Percentiles rank a stretch among this genome's conserved stretches.
These are phyloP conservation scores for Colletotrichum chrysophilum DNA, from an alignment of 2,329 filamentous ascomycete species.

Conservation along the genomic window DNA sequence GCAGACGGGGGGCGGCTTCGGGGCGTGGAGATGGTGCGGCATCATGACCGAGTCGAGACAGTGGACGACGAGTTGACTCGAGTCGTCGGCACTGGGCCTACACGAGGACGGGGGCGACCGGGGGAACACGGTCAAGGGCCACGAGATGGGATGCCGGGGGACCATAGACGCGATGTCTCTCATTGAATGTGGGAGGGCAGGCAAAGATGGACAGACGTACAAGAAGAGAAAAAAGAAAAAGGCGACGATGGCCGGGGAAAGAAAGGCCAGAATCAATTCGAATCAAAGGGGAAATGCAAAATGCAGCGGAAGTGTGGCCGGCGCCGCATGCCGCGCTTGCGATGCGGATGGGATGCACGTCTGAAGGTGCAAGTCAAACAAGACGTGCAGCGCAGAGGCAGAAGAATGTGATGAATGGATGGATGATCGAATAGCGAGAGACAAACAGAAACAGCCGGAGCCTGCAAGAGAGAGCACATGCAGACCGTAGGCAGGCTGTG, in stretches of 20 bases:
- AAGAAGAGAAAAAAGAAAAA: neutral
- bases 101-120: neutral
- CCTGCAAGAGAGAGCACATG: constrained; percentile 3
- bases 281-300: neutral
- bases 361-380: constrained; percentile 20
- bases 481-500: neutral
- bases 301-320: constrained; percentile 5
- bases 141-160: neutral
- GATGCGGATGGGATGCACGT: constrained; percentile 17
- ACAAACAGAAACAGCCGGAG: constrained; percentile 11
- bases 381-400: constrained; percentile 9
- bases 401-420: constrained; percentile 5
- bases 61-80: neutral
- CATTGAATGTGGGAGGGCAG: neutral
- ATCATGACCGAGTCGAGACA: constrained; percentile 14
- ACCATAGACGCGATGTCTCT: neutral
- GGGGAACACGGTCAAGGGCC: neutral
- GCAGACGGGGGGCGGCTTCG: neutral
- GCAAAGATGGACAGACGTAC: neutral
- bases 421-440: neutral
- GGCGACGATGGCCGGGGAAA: neutral
- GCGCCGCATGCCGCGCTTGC: constrained; percentile 13
- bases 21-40: constrained; percentile 9
- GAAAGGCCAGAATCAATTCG: neutral
- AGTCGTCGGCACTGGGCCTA: neutral